Evolutionary conservation across 2,329 filamentous ascomycete genomes (phyloP).

Genomic region (Hypoxylon sp.): DNA sequence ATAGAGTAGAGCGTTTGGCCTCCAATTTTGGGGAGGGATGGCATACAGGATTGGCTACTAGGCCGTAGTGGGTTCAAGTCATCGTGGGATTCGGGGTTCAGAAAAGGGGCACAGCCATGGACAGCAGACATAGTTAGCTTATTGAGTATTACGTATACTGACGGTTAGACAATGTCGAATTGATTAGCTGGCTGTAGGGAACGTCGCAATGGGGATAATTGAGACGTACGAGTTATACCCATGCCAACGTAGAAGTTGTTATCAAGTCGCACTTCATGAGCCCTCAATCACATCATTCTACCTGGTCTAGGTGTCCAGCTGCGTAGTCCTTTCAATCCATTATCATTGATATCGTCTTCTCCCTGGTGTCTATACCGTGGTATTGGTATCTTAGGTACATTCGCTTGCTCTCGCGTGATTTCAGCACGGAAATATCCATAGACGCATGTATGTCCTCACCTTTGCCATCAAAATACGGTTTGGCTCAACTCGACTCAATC

Average conservation of each 20-base stretch:
- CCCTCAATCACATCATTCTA: background rate
- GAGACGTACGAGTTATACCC: conserved; percentile 15
- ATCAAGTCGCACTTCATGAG: background rate
- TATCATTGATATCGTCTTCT: background rate
- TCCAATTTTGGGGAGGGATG: background rate
- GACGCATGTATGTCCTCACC: background rate
- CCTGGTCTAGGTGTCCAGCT: background rate
- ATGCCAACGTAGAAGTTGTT: conserved; percentile 19
- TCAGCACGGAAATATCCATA: background rate
- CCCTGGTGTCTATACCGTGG: background rate
- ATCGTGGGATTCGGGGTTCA: background rate
- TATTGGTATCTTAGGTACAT: conserved; percentile 2
- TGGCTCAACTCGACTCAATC: conserved; percentile 10
- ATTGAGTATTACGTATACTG: conserved; percentile 39
- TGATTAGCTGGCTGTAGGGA: background rate
- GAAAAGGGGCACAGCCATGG: conserved; percentile 4
- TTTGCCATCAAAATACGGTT: background rate
- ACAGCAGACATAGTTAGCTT: conserved; percentile 31
- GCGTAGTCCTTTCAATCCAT: conserved; percentile 1
- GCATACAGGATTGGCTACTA: conserved; percentile 3
- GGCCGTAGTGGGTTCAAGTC: background rate
- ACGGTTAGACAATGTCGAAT: conserved; percentile 11
- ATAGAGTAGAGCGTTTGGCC: background rate
- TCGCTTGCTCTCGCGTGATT: background rate
- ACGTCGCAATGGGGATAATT: conserved; percentile 1